A percentile compares a stretch with the other conserved stretches of the same genome.
Conservation (phyloP, 2,329 filamentous ascomycete genomes). For the Aspergillus fijiensis region DNA sequence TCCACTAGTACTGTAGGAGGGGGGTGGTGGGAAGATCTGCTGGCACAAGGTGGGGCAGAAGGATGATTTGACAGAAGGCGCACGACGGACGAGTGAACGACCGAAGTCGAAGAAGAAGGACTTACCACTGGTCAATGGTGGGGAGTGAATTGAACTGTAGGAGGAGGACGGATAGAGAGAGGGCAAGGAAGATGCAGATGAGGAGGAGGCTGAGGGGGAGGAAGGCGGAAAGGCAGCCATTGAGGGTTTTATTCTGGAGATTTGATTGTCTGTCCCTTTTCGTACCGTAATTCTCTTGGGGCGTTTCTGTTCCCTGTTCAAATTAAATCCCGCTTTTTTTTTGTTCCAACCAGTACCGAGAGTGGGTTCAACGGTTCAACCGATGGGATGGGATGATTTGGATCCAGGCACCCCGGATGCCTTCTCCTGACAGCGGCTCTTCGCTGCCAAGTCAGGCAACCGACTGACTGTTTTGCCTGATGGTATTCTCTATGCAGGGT, state of each 20-base stretch:
- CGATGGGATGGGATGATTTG: conserved; percentile 1
- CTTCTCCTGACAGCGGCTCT: conserved; percentile 7
- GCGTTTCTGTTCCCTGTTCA: not conserved
- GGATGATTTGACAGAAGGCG: not conserved
- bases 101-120: conserved; percentile 1
- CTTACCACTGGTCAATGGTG: conserved; percentile 20
- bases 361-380: not conserved
- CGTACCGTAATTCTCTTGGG: not conserved
- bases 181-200: conserved; percentile 26
- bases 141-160: conserved; percentile 27
- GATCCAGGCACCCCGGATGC: conserved; percentile 7
- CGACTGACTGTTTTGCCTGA: not conserved
- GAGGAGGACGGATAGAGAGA: conserved; percentile 32
- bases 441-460: not conserved
- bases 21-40: conserved; percentile 2
- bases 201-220: conserved; percentile 20
- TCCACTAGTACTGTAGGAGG: not conserved
- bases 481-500: not conserved
- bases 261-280: conserved; percentile 8
- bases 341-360: not conserved
- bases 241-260: conserved; percentile 1
- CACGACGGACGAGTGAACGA: not conserved
- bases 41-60: conserved; percentile 1
- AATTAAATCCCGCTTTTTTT: not conserved
- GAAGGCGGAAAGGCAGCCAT: conserved; percentile 21